Evolutionary conservation across 1,139 yeast genomes (phyloP).

Genomic region (Suhomyces atakaporum): DNA sequence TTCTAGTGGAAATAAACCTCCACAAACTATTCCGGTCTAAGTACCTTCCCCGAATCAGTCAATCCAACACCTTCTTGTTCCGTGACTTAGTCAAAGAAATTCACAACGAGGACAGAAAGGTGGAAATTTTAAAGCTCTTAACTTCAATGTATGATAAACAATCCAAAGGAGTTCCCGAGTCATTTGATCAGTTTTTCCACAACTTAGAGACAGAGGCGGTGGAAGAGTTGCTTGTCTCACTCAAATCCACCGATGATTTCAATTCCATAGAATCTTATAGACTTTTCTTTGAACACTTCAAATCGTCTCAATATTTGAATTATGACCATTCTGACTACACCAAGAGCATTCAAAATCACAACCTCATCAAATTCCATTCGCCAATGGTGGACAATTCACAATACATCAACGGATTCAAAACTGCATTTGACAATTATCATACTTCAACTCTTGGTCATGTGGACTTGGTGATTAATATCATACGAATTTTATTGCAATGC

Average conservation of each 20-base stretch:
- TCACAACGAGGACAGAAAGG: constrained; percentile 16
- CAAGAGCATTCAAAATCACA: constrained; percentile 18
- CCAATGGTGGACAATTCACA: constrained; percentile 21
- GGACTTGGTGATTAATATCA: constrained; percentile 23
- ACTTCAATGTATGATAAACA: constrained; percentile 16
- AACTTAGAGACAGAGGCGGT: constrained; percentile 18
- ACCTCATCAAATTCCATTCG: constrained; percentile 21
- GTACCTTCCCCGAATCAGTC: constrained; percentile 6
- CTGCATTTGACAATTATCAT: constrained; percentile 20
- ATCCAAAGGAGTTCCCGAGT: constrained; percentile 17
- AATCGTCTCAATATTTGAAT: constrained; percentile 37
- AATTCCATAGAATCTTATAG: constrained; percentile 25
- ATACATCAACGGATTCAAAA: constrained; percentile 21
- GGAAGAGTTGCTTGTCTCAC: constrained; percentile 15
- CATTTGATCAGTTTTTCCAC: constrained; percentile 19
- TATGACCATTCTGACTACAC: constrained; percentile 31
- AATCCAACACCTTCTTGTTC: constrained; percentile 16
- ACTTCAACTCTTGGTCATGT: constrained; percentile 19
- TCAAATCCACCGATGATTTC: constrained; percentile 19
- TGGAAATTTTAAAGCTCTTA: constrained; percentile 20
- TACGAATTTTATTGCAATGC: constrained; percentile 21
- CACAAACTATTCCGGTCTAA: constrained; percentile 19
- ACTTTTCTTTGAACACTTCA: constrained; percentile 25
- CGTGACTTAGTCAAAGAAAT: constrained; percentile 21
- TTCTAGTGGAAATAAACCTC: constrained; percentile 30